These are phyloP conservation scores for Phoma sp. DNA, from an alignment of 2,329 filamentous ascomycete genomes.

Conservation along the genomic window DNA sequence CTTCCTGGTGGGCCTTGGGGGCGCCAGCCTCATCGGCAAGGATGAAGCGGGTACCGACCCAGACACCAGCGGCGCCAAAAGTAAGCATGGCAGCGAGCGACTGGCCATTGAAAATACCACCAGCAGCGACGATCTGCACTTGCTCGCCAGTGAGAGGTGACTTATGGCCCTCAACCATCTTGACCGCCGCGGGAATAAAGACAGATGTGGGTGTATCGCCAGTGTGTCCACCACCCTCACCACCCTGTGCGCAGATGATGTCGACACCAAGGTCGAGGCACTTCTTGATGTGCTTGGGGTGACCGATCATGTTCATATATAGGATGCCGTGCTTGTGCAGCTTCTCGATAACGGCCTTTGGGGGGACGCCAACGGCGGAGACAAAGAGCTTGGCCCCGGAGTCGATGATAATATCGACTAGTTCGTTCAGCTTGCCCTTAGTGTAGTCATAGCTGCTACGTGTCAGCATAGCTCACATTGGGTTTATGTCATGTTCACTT, in stretches of 20 bases:
- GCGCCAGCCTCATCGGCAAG: slow-evolving; percentile 93
- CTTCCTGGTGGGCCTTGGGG: slow-evolving; percentile 91
- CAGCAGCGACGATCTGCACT: slow-evolving; percentile 91
- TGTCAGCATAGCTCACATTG: background rate
- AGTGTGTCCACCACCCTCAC: slow-evolving; percentile 95
- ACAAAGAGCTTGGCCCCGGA: slow-evolving; percentile 92
- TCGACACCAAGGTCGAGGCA: slow-evolving; percentile 87
- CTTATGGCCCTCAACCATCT: slow-evolving; percentile 79
- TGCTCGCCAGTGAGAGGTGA: slow-evolving; percentile 85
- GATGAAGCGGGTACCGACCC: slow-evolving; percentile 97
- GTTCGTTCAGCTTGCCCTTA: slow-evolving; percentile 93
- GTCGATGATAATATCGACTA: slow-evolving; percentile 91
- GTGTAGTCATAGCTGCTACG: slow-evolving; percentile 92
- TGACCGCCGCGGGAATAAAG: slow-evolving; percentile 89
- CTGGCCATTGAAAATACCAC: slow-evolving; percentile 92
- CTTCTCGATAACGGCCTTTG: slow-evolving; percentile 84
- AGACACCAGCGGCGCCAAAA: slow-evolving; percentile 90
- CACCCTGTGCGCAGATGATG: slow-evolving; percentile 97
- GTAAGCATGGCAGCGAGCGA: slow-evolving; percentile 88
- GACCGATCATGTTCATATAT: slow-evolving; percentile 99
- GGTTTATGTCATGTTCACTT: slow-evolving; percentile 23
- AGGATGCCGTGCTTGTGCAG: slow-evolving; percentile 87
- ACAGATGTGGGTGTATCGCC: slow-evolving; percentile 91
- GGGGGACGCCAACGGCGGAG: slow-evolving; percentile 92
- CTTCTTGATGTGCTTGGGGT: slow-evolving; percentile 99